A percentile compares a stretch with the other conserved stretches of the same genome.
Conservation (phyloP, 2,329 filamentous ascomycete species). For the Alternaria arborescens region DNA sequence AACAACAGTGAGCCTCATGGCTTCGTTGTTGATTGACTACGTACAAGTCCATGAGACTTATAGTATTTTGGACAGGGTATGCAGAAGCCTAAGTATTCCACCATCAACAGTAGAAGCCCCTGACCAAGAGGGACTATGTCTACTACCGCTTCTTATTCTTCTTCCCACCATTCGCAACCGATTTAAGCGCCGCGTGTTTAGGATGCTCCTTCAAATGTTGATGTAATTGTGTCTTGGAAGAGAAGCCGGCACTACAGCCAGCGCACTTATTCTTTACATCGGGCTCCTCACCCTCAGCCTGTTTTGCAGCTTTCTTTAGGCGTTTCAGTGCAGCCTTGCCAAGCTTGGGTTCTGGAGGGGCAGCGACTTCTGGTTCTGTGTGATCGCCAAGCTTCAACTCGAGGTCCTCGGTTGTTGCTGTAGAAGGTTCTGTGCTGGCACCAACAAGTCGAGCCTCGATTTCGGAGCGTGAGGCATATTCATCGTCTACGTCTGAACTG, state of each 20-base stretch:
- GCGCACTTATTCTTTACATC: constrained; percentile 72
- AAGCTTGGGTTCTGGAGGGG: constrained; percentile 46
- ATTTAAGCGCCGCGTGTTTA: constrained; percentile 66
- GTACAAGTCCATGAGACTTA: neutral
- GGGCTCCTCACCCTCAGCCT: constrained; percentile 38
- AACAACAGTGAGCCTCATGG: neutral
- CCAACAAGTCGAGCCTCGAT: constrained; percentile 46
- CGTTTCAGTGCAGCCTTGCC: constrained; percentile 60
- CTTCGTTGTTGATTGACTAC: neutral
- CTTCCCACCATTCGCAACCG: constrained; percentile 20
- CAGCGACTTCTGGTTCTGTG: constrained; percentile 6
- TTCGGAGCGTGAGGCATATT: constrained; percentile 49
- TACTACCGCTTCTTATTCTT: constrained; percentile 36
- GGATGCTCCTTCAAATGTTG: constrained; percentile 70
- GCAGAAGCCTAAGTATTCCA: neutral
- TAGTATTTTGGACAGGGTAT: neutral
- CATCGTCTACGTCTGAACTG: constrained; percentile 40
- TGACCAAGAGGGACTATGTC: neutral
- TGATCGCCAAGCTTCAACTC: constrained; percentile 11
- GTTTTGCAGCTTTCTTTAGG: constrained; percentile 56
- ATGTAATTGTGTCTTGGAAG: constrained; percentile 76
- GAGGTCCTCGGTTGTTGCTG: constrained; percentile 10
- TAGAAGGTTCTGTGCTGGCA: constrained; percentile 19
- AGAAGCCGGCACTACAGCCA: constrained; percentile 80
- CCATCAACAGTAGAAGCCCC: neutral